Evolutionary conservation across 2,329 filamentous ascomycete genomes (phyloP).

Genomic region (Colletotrichum sp.): DNA sequence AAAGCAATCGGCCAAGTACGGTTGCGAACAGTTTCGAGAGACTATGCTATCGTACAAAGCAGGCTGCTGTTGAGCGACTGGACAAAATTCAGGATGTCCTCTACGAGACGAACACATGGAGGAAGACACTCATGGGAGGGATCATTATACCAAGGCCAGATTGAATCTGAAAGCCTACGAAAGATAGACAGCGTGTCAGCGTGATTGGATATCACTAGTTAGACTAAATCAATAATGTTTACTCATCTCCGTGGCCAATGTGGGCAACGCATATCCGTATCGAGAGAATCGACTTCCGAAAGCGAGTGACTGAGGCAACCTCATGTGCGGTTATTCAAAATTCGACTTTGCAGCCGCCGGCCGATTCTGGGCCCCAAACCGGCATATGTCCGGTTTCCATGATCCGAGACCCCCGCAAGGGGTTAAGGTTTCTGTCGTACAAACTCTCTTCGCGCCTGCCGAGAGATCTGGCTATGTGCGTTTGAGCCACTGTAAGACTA

Average conservation of each 20-base stretch:
- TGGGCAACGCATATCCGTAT: too few species aligned
- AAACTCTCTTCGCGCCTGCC: not conserved
- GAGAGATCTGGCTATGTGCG: not conserved
- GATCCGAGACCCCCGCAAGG: not conserved
- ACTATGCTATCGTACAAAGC: fast-evolving
- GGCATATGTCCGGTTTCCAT: not conserved
- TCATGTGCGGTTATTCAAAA: not conserved
- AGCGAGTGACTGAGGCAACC: not conserved
- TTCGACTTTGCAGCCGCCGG: not conserved
- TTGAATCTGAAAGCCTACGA: not conserved
- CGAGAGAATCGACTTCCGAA: not conserved
- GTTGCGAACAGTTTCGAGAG: too few species aligned
- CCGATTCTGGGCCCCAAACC: not conserved
- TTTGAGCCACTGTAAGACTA: not conserved
- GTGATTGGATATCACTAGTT: not conserved
- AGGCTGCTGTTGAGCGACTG: not conserved
- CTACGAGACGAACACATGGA: not conserved
- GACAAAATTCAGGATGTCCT: fast-evolving
- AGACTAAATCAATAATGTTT: not conserved
- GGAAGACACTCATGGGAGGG: not conserved
- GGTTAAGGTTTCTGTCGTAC: not conserved
- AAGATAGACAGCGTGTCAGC: not conserved
- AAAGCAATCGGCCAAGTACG: not conserved
- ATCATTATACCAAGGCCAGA: not conserved
- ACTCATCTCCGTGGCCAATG: not conserved